phyloP scores from a whole-genome alignment of 192 early-diverging fungal species.

The Entophlyctis helioformis region DNA sequence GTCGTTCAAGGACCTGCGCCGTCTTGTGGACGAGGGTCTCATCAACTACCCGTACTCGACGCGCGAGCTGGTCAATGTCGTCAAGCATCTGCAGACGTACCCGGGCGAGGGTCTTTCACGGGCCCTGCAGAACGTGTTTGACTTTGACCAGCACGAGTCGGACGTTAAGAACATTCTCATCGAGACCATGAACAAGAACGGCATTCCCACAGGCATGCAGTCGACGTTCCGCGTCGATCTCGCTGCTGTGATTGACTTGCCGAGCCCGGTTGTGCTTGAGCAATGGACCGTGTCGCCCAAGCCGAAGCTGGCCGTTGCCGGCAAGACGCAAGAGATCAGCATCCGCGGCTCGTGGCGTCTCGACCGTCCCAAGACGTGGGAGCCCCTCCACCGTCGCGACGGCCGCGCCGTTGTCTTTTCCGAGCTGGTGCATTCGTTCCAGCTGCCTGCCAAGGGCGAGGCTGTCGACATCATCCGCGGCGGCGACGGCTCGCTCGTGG shows the following conservation, averaged over 20 bases:
- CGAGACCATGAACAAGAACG: conserved; percentile 60
- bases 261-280: conserved; percentile 38
- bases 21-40: conserved; percentile 58
- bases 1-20: conserved; percentile 61
- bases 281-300: too few species aligned
- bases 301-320: too few species aligned
- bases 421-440: conserved; percentile 57
- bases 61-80: conserved; percentile 68
- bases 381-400: neutral
- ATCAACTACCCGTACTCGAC: conserved; percentile 75
- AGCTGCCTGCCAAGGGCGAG: conserved; percentile 51
- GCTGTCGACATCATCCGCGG: conserved; percentile 43
- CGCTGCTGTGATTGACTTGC: conserved; percentile 32
- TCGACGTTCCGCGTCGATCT: conserved; percentile 54
- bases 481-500: conserved; percentile 40
- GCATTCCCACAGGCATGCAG: conserved; percentile 56
- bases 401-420: conserved; percentile 27
- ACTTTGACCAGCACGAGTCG: conserved; percentile 64
- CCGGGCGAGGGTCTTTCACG: conserved; percentile 56
- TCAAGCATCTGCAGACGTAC: conserved; percentile 60
- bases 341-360: too few species aligned
- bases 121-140: conserved; percentile 68
- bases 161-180: conserved; percentile 57
- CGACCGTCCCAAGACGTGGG: neutral
- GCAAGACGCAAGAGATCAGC: too few species aligned